A percentile compares a stretch with the other conserved stretches of the same genome.
phyloP scores from a whole-genome alignment of 805 yeast species.

The Saccharomycopsis microspora region DNA sequence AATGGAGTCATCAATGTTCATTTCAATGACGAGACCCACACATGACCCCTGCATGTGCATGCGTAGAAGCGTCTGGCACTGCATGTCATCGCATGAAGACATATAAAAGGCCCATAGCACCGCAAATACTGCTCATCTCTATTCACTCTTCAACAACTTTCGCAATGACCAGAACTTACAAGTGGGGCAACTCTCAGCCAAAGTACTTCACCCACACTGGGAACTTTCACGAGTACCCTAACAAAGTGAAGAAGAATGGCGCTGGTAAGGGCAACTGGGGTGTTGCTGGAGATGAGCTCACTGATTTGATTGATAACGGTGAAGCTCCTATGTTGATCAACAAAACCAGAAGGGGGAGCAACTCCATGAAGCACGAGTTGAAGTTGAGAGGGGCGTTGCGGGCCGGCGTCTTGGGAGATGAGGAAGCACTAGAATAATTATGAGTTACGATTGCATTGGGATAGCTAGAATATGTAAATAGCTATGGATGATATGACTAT shows the following conservation, averaged over 20 bases:
- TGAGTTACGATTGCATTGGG: too few species aligned
- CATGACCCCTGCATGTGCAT: neutral
- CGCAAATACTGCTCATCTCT: neutral
- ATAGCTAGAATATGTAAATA: too few species aligned
- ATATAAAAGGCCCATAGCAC: too few species aligned
- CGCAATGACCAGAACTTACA: slow-evolving; percentile 66
- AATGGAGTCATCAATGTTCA: too few species aligned
- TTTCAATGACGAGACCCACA: too few species aligned
- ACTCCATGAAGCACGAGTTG: slow-evolving; percentile 31
- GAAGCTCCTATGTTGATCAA: slow-evolving; percentile 38
- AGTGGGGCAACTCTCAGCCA: slow-evolving; percentile 55
- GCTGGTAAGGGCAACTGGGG: slow-evolving; percentile 91
- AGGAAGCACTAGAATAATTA: too few species aligned
- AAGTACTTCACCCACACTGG: slow-evolving; percentile 78
- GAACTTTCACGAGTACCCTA: slow-evolving; percentile 55
- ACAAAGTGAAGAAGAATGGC: slow-evolving; percentile 71
- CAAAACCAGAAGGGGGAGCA: slow-evolving; percentile 40
- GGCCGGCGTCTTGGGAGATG: too few species aligned
- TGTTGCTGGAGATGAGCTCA: slow-evolving; percentile 61
- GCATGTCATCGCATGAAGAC: too few species aligned
- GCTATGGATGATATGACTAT: too few species aligned
- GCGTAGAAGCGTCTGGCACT: neutral
- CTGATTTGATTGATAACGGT: slow-evolving; percentile 48
- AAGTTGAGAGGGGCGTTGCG: slow-evolving; percentile 20
- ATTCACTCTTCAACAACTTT: neutral